phyloP scores from a whole-genome alignment of 768 basidiomycete species.

The Boletus reticuloceps region DNA sequence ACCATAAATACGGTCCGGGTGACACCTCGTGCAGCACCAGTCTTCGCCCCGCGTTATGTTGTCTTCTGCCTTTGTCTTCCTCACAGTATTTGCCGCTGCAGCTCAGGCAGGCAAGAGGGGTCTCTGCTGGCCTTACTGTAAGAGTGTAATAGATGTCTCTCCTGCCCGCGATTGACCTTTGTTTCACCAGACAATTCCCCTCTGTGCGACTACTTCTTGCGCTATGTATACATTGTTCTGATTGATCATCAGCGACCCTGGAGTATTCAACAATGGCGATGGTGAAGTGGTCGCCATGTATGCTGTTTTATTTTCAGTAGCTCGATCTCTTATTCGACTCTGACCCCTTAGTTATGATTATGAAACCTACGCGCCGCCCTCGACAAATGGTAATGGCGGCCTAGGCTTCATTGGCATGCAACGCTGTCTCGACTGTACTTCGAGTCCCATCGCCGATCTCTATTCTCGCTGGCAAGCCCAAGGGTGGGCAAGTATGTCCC shows the following conservation, averaged over 20 bases:
- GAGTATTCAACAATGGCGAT: slow-evolving; percentile 31
- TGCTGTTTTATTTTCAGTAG: not conserved
- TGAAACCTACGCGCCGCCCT: slow-evolving; percentile 35
- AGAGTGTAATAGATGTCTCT: not conserved
- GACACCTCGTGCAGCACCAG: not conserved
- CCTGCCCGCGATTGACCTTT: not conserved
- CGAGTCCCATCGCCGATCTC: slow-evolving; percentile 34
- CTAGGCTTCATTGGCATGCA: slow-evolving; percentile 41
- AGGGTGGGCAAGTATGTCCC: slow-evolving; percentile 30
- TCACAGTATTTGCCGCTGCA: slow-evolving; percentile 14
- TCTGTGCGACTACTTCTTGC: slow-evolving; percentile 24
- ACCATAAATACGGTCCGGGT: slow-evolving; percentile 11
- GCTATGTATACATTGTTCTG: not conserved
- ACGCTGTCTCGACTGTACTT: slow-evolving; percentile 36
- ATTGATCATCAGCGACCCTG: slow-evolving; percentile 24
- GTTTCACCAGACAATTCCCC: slow-evolving; percentile 23
- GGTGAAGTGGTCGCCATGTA: slow-evolving; percentile 37
- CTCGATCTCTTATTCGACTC: not conserved
- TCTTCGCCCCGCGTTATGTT: slow-evolving; percentile 14
- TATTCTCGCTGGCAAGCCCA: slow-evolving; percentile 31
- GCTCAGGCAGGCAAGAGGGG: slow-evolving; percentile 38
- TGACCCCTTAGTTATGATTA: slow-evolving; percentile 33
- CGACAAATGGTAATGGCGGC: slow-evolving; percentile 36
- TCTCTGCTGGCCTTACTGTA: slow-evolving; percentile 37
- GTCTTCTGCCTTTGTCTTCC: slow-evolving; percentile 12